phyloP scores from a whole-genome alignment of 2,329 filamentous ascomycete species.

The Penicillium fuscoglaucum region DNA sequence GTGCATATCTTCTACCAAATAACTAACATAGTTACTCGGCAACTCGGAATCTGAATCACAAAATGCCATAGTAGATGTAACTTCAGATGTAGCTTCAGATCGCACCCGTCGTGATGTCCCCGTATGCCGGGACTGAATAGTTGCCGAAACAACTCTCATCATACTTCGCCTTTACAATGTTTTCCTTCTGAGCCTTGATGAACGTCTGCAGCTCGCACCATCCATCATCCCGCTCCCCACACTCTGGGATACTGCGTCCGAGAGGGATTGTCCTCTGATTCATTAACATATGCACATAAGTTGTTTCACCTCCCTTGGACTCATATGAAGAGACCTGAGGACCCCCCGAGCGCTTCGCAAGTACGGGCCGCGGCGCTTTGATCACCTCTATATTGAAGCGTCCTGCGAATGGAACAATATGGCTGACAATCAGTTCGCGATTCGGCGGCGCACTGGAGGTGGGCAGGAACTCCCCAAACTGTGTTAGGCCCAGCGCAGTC shows the following conservation, averaged over 20 bases:
- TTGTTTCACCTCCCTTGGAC: constrained; percentile 56
- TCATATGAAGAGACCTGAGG: constrained; percentile 8
- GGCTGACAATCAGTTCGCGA: constrained; percentile 65
- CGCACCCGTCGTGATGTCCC: neutral
- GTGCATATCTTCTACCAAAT: neutral
- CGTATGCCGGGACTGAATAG: constrained; percentile 6
- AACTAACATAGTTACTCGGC: neutral
- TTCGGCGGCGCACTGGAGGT: constrained; percentile 49
- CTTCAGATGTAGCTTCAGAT: neutral
- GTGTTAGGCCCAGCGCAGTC: constrained; percentile 69
- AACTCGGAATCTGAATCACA: neutral
- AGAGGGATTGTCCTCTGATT: constrained; percentile 74
- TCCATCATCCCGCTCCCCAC: constrained; percentile 66
- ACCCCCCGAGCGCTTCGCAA: constrained; percentile 50
- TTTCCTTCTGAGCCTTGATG: constrained; percentile 60
- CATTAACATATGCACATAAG: constrained; percentile 71
- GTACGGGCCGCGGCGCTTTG: constrained; percentile 63
- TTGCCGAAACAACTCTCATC: constrained; percentile 65
- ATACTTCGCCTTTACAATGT: constrained; percentile 60
- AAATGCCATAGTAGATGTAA: neutral
- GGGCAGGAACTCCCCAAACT: constrained; percentile 64
- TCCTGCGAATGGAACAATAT: constrained; percentile 70
- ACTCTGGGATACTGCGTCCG: constrained; percentile 64
- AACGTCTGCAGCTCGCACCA: constrained; percentile 76
- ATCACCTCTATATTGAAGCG: constrained; percentile 75